Evolutionary conservation across 768 basidiomycete genomes (phyloP).

Genomic region (Tricholoma sp.): DNA sequence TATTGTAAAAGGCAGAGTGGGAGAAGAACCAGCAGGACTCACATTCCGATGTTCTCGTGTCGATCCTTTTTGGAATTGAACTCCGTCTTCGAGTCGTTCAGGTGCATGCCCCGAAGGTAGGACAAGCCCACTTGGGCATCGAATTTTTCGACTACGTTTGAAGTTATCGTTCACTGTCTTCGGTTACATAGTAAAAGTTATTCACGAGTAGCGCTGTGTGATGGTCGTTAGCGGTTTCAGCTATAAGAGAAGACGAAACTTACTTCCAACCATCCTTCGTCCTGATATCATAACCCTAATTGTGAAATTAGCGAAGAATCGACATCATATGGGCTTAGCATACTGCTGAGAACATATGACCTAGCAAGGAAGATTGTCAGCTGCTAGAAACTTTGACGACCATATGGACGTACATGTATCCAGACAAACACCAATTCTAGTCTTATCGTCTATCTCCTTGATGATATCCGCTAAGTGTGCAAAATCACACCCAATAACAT

Average conservation of each 20-base stretch:
- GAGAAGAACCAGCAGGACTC: constrained; percentile 20
- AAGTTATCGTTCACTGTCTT: background rate
- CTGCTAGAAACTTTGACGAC: background rate
- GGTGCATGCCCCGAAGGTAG: constrained; percentile 79
- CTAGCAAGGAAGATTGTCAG: constrained; percentile 25
- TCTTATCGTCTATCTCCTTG: constrained; percentile 62
- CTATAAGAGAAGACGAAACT: constrained; percentile 21
- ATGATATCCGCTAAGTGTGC: constrained; percentile 68
- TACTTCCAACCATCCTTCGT: constrained; percentile 69
- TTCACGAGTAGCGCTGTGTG: constrained; percentile 21
- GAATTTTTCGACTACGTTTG: constrained; percentile 51
- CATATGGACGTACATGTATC: constrained; percentile 62
- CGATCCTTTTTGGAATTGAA: constrained; percentile 67
- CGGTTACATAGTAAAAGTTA: background rate
- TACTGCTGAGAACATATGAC: constrained; percentile 77
- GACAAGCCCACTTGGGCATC: constrained; percentile 62
- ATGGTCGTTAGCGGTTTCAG: background rate
- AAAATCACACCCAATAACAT: constrained; percentile 72
- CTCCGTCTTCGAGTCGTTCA: constrained; percentile 76
- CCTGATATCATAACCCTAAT: constrained; percentile 76
- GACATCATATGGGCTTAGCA: constrained; percentile 14
- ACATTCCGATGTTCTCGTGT: constrained; percentile 85
- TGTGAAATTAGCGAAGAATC: background rate
- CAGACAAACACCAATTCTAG: constrained; percentile 74
- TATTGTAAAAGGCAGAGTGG: background rate